Evolutionary conservation across 805 yeast genomes (phyloP).

Genomic region (Hanseniaspora nectarophila): DNA sequence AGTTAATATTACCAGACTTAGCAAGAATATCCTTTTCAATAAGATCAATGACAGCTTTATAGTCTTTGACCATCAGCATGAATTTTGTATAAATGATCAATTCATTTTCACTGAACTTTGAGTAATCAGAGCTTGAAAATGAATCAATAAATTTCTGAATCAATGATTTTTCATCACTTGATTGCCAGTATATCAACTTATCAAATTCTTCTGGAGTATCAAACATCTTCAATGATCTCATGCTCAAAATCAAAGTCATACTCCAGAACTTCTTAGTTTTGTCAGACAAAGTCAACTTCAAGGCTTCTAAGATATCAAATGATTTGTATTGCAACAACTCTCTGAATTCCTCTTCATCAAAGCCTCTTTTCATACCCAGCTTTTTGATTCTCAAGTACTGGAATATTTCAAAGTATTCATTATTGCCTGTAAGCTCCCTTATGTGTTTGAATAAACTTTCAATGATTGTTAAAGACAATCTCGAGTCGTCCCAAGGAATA

Average conservation of each 20-base stretch:
- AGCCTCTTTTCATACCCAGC: constrained; percentile 1
- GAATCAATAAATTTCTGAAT: background rate
- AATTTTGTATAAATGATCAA: constrained; percentile 10
- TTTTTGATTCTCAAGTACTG: constrained; percentile 11
- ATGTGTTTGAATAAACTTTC: constrained; percentile 9
- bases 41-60: background rate
- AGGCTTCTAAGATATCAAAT: constrained; percentile 1
- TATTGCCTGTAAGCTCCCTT: background rate
- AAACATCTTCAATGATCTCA: constrained; percentile 3
- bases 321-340: constrained; percentile 1
- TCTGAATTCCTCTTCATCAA: constrained; percentile 3
- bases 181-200: constrained; percentile 2
- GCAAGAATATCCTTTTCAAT: constrained; percentile 1
- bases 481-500: constrained; percentile 13
- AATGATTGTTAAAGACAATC: background rate
- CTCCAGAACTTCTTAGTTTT: constrained; percentile 4
- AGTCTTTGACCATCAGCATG: background rate
- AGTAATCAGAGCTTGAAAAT: background rate
- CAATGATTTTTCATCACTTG: background rate
- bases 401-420: background rate
- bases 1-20: constrained; percentile 12
- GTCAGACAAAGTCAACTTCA: background rate
- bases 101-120: constrained; percentile 8
- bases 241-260: constrained; percentile 1
- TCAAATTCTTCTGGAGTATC: constrained; percentile 2